Evolutionary conservation across 371 early-diverging fungal species (phyloP).

Genomic region (Sporodiniella umbellata): DNA sequence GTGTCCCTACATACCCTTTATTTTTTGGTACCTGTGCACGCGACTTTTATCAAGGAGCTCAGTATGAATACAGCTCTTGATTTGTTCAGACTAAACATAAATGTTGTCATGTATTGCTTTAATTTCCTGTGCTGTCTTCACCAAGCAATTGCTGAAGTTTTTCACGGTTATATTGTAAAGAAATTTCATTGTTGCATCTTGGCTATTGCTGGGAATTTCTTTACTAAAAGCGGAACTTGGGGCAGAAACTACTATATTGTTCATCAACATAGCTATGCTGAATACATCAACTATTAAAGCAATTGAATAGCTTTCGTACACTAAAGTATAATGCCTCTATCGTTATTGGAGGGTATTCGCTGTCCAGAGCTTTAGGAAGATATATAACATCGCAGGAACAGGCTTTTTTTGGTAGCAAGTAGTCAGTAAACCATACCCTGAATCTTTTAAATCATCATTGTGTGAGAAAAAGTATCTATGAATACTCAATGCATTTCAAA

Average conservation of each 20-base stretch:
- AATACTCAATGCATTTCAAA: too few relatives aligned
- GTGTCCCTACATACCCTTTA: too few relatives aligned
- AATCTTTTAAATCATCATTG: not conserved
- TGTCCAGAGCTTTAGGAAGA: constrained; percentile 3
- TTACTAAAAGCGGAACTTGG: constrained; percentile 5
- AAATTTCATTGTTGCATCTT: constrained; percentile 1
- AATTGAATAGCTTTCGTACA: not conserved
- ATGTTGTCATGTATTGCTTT: constrained; percentile 9
- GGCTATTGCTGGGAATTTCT: constrained; percentile 1
- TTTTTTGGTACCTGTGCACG: too few relatives aligned
- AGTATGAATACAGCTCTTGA: constrained; percentile 11
- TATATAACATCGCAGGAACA: constrained; percentile 8
- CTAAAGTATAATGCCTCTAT: constrained; percentile 3
- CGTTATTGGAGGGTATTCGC: constrained; percentile 4
- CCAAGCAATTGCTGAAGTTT: constrained; percentile 9
- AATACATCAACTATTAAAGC: constrained; percentile 11
- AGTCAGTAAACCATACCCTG: constrained; percentile 4
- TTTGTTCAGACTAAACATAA: constrained; percentile 11
- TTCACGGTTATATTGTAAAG: constrained; percentile 6
- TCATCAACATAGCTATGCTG: constrained; percentile 1
- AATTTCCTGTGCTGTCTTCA: constrained; percentile 8
- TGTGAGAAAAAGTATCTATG: too few relatives aligned
- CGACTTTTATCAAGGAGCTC: constrained; percentile 9
- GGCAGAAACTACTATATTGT: constrained; percentile 5
- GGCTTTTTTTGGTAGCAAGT: constrained; percentile 5